phyloP scores from a whole-genome alignment of 768 basidiomycete species.

The Steccherinum ochraceum region DNA sequence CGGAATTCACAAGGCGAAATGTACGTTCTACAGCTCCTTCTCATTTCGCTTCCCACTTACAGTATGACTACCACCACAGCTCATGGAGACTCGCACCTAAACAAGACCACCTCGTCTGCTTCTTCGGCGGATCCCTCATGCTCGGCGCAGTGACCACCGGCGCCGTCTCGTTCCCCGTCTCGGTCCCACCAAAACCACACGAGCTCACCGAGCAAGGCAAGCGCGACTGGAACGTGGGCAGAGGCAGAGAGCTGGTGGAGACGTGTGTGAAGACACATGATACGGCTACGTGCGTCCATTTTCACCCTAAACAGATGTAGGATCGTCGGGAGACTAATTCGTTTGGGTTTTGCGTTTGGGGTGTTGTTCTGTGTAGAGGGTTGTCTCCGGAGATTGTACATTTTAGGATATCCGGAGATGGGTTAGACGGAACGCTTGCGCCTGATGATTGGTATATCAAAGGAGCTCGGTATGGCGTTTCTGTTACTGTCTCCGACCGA shows the following conservation, averaged over 20 bases:
- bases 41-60: not conserved
- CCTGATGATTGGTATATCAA: slow-evolving; percentile 90
- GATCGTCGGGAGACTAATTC: not conserved
- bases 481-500: slow-evolving; percentile 19
- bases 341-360: too few relatives aligned
- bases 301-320: not conserved
- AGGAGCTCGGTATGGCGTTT: slow-evolving; percentile 61
- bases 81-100: slow-evolving; percentile 76
- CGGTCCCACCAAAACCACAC: slow-evolving; percentile 58
- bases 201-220: slow-evolving; percentile 56
- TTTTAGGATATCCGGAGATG: slow-evolving; percentile 63
- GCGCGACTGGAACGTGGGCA: slow-evolving; percentile 80
- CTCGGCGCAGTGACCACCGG: slow-evolving; percentile 76
- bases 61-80: slow-evolving; percentile 26
- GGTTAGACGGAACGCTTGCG: slow-evolving; percentile 35
- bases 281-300: slow-evolving; percentile 62
- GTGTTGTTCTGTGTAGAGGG: slow-evolving; percentile 42
- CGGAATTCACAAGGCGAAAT: slow-evolving; percentile 23
- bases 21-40: slow-evolving; percentile 23
- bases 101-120: slow-evolving; percentile 95
- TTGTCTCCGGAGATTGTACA: slow-evolving; percentile 87
- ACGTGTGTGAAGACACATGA: slow-evolving; percentile 87
- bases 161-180: slow-evolving; percentile 44
- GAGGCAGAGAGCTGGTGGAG: slow-evolving; percentile 73
- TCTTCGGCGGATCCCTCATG: slow-evolving; percentile 88